Evolutionary conservation across 129 eudicot genomes (phyloP).

Genomic region (Escallonia rubra): DNA sequence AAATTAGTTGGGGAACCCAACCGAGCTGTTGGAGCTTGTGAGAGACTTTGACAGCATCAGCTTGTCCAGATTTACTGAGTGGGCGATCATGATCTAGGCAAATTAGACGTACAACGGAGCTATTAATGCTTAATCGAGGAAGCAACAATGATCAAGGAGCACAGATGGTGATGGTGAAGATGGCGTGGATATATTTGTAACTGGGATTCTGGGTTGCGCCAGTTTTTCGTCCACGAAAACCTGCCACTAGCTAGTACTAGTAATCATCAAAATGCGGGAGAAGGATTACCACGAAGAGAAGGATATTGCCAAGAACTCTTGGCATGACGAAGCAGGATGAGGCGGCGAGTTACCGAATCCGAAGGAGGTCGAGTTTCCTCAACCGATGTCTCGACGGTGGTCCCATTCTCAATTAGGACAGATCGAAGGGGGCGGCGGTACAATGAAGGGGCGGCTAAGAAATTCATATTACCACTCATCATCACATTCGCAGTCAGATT

Average conservation of each 20-base stretch:
- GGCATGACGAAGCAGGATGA: constrained; percentile 94
- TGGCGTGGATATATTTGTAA: neutral
- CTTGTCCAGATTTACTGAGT: constrained; percentile 68
- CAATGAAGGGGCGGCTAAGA: neutral
- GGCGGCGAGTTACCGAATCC: constrained; percentile 39
- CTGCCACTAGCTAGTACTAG: too few species aligned
- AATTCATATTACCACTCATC: too few species aligned
- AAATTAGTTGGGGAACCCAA: constrained; percentile 74
- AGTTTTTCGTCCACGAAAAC: neutral
- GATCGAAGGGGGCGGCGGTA: neutral
- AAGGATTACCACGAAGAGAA: constrained; percentile 52
- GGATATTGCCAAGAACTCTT: constrained; percentile 57
- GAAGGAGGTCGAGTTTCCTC: constrained; percentile 16
- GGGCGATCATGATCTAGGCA: constrained; percentile 84
- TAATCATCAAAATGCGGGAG: neutral
- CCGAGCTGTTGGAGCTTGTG: constrained; percentile 72
- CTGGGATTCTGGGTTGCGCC: neutral
- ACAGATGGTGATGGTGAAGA: neutral
- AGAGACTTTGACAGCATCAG: constrained; percentile 64
- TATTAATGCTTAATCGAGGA: neutral
- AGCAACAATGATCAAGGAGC: neutral
- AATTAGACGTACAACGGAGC: neutral
- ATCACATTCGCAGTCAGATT: too few species aligned
- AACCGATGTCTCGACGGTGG: neutral
- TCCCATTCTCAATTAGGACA: neutral